Percentiles rank a stretch among this genome's conserved stretches.
Conservation (phyloP, 805 yeast species). For the Candida taoyuanica region DNA sequence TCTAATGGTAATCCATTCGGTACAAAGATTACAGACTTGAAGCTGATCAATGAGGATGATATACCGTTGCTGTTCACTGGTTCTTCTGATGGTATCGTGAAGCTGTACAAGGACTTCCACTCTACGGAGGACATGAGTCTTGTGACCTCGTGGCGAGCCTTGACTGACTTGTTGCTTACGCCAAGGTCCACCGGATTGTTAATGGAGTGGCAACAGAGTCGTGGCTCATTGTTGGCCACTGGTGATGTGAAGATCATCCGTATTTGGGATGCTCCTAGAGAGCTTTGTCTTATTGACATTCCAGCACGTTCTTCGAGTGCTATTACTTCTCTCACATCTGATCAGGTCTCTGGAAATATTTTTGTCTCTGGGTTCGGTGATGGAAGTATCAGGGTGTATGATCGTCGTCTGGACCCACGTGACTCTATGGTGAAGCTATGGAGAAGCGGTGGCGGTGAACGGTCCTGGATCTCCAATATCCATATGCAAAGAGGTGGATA, state of each 20-base stretch:
- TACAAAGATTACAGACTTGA: constrained; percentile 81
- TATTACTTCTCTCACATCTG: constrained; percentile 87
- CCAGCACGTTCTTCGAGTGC: constrained; percentile 89
- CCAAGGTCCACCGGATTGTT: constrained; percentile 79
- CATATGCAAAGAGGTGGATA: constrained; percentile 97
- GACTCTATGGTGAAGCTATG: constrained; percentile 84
- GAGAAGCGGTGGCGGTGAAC: constrained; percentile 47
- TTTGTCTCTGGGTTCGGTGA: constrained; percentile 92
- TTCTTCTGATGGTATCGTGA: constrained; percentile 90
- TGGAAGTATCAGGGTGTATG: constrained; percentile 84
- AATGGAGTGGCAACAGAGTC: constrained; percentile 95
- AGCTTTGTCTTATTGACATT: constrained; percentile 76
- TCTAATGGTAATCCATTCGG: constrained; percentile 85
- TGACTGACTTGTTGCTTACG: constrained; percentile 77
- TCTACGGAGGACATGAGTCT: constrained; percentile 50
- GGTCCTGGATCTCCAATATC: constrained; percentile 63
- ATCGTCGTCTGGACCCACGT: constrained; percentile 77
- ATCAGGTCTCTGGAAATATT: constrained; percentile 89
- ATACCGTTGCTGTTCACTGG: constrained; percentile 80
- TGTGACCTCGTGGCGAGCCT: constrained; percentile 88
- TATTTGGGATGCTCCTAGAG: constrained; percentile 96
- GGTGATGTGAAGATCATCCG: constrained; percentile 92
- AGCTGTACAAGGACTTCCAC: constrained; percentile 75
- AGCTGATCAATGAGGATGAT: constrained; percentile 90
- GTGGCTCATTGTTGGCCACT: constrained; percentile 86